Evolutionary conservation across 192 early-diverging fungal species (phyloP), one percentile per base, ranked within the genome.

Genomic region (Mortierella hygrophila): DNA sequence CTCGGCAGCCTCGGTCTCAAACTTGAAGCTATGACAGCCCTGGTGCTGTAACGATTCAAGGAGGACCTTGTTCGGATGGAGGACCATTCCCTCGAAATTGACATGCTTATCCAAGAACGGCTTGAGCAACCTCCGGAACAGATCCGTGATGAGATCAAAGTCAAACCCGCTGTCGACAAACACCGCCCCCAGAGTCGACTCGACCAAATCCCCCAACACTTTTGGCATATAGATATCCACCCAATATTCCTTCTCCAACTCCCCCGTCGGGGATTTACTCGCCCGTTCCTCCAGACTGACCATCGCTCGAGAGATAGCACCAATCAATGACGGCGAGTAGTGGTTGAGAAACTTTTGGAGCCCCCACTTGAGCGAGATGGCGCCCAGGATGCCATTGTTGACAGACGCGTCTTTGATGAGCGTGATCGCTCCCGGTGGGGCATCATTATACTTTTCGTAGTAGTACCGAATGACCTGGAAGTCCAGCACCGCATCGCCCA

Each of bases 381-480:
- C 90, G 1, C 94, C 96, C 68, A 99, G 90, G 65, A 98, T 91
- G 57, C 93, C 90, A 80, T 99, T 99, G 90, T 95, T 96, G 68
- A 97, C 95, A 23, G 94, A 94, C 4, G 96, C 92, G 77, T 97
- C 96, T 83, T 96, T 95, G 60, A 99, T 88, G 35, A 97, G 90
- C 0, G 96, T 95, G 23, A 99, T 94, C 6, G 91, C 87, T n/a
- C 96, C 95, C 3, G 97, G 97, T 8, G 86, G 83, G 21, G 95
- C 91, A 23, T 90, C 77, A 6, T 92, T 92, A 72, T 94, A 92
- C 76, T 93, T 92, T 49, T 93, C 76, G 77, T 93, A 97, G 74
- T 97, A 91, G 68, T 96, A 92, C 26, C 92, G 88, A 8, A 96
- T 93, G 8, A 95, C 87, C 72, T 96, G 88, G 78, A 94, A 96